Evolutionary conservation across 2,329 filamentous ascomycete genomes (phyloP), one percentile per base, ranked within the genome.

Genomic region (Xylariaceae sp.): DNA sequence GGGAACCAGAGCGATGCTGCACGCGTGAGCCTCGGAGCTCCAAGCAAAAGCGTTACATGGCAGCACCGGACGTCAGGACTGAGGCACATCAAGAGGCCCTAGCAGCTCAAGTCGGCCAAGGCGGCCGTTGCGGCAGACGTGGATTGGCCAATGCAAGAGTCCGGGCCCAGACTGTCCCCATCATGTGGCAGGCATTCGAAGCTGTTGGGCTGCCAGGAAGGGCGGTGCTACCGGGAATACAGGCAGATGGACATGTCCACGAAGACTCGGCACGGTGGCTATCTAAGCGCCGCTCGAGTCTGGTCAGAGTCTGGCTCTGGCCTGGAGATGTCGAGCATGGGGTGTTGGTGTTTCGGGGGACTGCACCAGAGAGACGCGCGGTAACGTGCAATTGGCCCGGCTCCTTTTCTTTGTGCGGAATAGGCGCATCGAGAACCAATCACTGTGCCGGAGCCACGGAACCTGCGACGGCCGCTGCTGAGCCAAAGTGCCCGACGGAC

Each of bases 11-110:
- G 43, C 49, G 50, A 57, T 58, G 49, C 41, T 19, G 49, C 43
- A 53, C 46, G 22, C 49, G 43, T 18, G 13, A 53, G 36, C 49
- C 15, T 36, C 5, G 29, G 46, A 10, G 45, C 52, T 45, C 40
- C 45, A 37, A 18, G 29, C 18, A 26, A 42, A 15, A 30, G 54
- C 57, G 54, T 34, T 53, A 56, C 55, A 49, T 56, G 54, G 49
- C 29, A 55, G 51, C 56, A 42, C 63, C 60, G 58, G 48, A 57
- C 59, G 32, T 55, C 55, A 48, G 62, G 55, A 63, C 63, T 56
- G 56, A 43, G 63, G 55, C 57, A 56, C 22, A 55, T 64, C 39
- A 54, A 65, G 61, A 64, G 63, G 61, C 47, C 62, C 56, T 61
- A 55, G 58, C 47, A 46, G 57, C 43, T 59, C 53, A 56, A 55